Percentiles rank a stretch among this genome's conserved stretches.
These are phyloP conservation scores for Xylaria palmicola DNA, from an alignment of 495 filamentous ascomycete species.

Conservation along the genomic window DNA sequence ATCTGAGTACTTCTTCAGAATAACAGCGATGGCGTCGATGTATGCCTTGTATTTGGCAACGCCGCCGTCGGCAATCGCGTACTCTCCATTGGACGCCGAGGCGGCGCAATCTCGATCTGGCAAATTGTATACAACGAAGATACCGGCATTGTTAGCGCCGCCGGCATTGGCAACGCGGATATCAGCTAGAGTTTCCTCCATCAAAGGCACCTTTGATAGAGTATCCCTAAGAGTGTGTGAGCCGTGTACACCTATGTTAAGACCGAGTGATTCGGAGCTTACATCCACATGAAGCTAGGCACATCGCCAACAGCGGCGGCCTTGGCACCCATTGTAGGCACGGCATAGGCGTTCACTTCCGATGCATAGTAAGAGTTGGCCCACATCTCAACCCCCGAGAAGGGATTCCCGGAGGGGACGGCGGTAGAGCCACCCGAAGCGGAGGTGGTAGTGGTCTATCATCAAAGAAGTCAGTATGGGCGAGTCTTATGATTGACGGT, in stretches of 20 bases:
- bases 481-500: background rate
- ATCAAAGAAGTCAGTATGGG: background rate
- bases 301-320: slow-evolving; percentile 53
- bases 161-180: slow-evolving; percentile 49
- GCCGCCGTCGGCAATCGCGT: slow-evolving; percentile 48
- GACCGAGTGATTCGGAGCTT: slow-evolving; percentile 21
- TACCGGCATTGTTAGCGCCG: slow-evolving; percentile 39
- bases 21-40: slow-evolving; percentile 50
- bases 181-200: slow-evolving; percentile 47
- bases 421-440: slow-evolving; percentile 25
- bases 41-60: slow-evolving; percentile 60
- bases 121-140: slow-evolving; percentile 61
- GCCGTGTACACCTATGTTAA: background rate
- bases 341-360: slow-evolving; percentile 50
- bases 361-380: slow-evolving; percentile 59
- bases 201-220: slow-evolving; percentile 46
- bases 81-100: slow-evolving; percentile 62
- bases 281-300: slow-evolving; percentile 59
- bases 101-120: slow-evolving; percentile 66
- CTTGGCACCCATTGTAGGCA: slow-evolving; percentile 47
- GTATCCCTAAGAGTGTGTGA: slow-evolving; percentile 38
- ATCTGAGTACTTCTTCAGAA: slow-evolving; percentile 31
- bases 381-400: slow-evolving; percentile 53
- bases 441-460: slow-evolving; percentile 18
- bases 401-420: slow-evolving; percentile 51